Percentiles rank a stretch among this genome's conserved stretches.
Evolutionary conservation across 2,329 filamentous ascomycete genomes (phyloP).

Genomic region (Alternaria infectoria): DNA sequence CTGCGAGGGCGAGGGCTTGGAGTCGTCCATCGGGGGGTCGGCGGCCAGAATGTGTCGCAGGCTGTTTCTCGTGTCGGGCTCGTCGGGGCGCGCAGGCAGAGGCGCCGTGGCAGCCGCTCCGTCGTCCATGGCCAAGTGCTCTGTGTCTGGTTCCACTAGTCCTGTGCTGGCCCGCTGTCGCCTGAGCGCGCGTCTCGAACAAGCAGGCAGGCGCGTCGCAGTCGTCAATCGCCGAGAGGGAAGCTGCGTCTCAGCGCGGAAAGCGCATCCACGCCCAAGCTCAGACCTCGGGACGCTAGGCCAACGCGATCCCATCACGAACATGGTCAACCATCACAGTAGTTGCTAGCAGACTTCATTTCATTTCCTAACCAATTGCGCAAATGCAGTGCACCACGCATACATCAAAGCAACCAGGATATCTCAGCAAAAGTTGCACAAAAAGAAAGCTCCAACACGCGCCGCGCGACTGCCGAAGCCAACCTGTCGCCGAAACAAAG

Average conservation of each 20-base stretch:
- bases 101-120: constrained; percentile 6
- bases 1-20: constrained; percentile 35
- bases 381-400: background rate
- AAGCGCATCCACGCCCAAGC: constrained; percentile 7
- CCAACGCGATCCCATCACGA: constrained; percentile 7
- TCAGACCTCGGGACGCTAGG: constrained; percentile 1
- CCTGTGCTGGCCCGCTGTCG: background rate
- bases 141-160: constrained; percentile 1
- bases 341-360: background rate
- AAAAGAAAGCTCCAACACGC: background rate
- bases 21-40: constrained; percentile 46
- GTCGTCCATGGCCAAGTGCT: constrained; percentile 7
- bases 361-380: background rate
- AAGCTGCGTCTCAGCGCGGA: background rate
- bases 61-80: constrained; percentile 49
- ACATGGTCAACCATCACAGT: background rate
- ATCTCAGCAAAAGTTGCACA: constrained; percentile 8
- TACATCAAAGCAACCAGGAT: constrained; percentile 8
- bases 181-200: background rate
- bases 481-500: background rate
- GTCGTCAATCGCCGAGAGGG: constrained; percentile 2
- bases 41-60: constrained; percentile 48
- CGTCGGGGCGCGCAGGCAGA: constrained; percentile 34
- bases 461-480: background rate
- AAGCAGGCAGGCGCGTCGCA: background rate